Base-by-base conservation (phyloP, 495 filamentous ascomycete species). In the Achaetomiella virescens region DNA sequence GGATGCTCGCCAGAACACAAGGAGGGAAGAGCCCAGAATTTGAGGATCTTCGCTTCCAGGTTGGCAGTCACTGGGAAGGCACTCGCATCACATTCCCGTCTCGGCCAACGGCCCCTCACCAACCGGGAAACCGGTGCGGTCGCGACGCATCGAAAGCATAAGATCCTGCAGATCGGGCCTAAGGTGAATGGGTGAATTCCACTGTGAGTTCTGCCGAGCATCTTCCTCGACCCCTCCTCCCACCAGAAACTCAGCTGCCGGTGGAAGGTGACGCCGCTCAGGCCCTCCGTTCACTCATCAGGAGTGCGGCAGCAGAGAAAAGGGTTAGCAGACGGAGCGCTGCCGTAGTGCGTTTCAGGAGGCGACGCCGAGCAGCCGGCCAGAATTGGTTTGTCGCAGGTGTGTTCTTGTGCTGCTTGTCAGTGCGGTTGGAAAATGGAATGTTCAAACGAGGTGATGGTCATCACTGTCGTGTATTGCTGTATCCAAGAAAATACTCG, bases 331-430 rank as follows among this genome's bases (percentile, higher is more conserved):
- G 24, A 27, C 42, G 42, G 21, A 9, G 20, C n/a, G n/a, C n/a
- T n/a, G n/a, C 29, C 25, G 33, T 54, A 37, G 42, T 47, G 52
- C 52, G 52, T 54, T 54, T 54, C 52, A 47, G 31, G 35, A 20
- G n/a, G 8, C 52, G 42, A 38, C 21, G 1, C 4, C 3, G 15
- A 14, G 10, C 11, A 7, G n/a, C 1, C n/a, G 6, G n/a, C 29
- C 2, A 33, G 24, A 46, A 8, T 15, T 9, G 21, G 17, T 42
- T n/a, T 20, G 18, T 27, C 22, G 15, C 4, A 37, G 15, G 12
- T n/a, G 20, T 5, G 43, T 31, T 22, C 2, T 18, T 35, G 5
- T 46, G 22, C 24, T 4, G 9, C 11, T 6, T 1, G 42, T 31
- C 9, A 9, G 27, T 31, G 27, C 27, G 9, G 9, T 31, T 31